Evolutionary conservation across 805 yeast genomes (phyloP).

Genomic region (Candida alai): DNA sequence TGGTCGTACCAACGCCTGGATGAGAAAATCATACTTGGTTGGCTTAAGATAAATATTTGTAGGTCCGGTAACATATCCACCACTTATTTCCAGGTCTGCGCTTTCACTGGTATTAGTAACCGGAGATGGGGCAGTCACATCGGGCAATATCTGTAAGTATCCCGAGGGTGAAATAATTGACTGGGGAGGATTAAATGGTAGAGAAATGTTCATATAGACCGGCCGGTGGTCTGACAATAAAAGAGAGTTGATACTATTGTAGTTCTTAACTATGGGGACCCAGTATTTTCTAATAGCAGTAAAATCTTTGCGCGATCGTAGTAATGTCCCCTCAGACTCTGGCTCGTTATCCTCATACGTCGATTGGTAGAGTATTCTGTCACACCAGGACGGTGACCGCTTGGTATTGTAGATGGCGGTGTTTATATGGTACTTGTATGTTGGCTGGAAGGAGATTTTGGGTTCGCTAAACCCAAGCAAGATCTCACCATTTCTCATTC

Average conservation of each 20-base stretch:
- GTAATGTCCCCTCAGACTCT: conserved; percentile 1
- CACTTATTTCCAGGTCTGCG: conserved; percentile 12
- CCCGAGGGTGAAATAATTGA: conserved; percentile 26
- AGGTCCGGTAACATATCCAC: conserved; percentile 33
- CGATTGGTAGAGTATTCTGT: conserved; percentile 61
- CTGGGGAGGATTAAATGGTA: conserved; percentile 43
- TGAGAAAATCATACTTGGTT: conserved; percentile 27
- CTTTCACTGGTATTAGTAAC: conserved; percentile 13
- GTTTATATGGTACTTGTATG: conserved; percentile 63
- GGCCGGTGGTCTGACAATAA: conserved; percentile 78
- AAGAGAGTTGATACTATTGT: conserved; percentile 47
- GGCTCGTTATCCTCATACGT: conserved; percentile 24
- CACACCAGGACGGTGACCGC: conserved; percentile 88
- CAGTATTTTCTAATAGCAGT: not conserved
- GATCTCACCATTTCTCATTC: conserved; percentile 39
- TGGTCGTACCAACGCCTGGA: conserved; percentile 22
- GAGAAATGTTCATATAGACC: conserved; percentile 50
- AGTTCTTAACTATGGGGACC: conserved; percentile 32
- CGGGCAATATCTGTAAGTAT: conserved; percentile 26
- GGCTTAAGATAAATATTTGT: conserved; percentile 36
- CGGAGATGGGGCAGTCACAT: conserved; percentile 6
- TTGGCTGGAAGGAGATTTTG: conserved; percentile 65
- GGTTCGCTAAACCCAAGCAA: conserved; percentile 68
- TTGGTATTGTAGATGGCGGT: conserved; percentile 51
- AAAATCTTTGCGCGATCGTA: not conserved